These are phyloP conservation scores for Lentinula sp. DNA, from an alignment of 768 basidiomycete genomes.

Conservation along the genomic window DNA sequence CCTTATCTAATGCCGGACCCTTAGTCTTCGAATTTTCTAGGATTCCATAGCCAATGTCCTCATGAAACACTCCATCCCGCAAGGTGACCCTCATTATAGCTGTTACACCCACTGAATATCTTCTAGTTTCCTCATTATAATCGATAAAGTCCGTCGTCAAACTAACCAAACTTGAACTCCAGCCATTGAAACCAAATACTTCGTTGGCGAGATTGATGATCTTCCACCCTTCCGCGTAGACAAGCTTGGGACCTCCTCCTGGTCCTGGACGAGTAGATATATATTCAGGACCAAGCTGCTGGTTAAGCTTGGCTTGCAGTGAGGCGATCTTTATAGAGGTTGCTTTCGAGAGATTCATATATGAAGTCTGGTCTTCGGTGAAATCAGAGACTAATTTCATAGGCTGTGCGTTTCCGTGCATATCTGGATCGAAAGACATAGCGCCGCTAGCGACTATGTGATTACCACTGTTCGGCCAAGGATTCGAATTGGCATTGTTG, in stretches of 20 bases:
- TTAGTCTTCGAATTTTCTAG: conserved; percentile 84
- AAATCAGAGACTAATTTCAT: conserved; percentile 12
- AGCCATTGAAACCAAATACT: conserved; percentile 96
- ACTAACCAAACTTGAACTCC: conserved; percentile 76
- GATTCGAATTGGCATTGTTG: background rate
- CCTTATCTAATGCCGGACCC: conserved; percentile 87
- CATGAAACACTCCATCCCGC: conserved; percentile 83
- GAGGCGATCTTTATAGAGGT: conserved; percentile 61
- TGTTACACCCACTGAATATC: conserved; percentile 71
- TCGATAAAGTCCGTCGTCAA: conserved; percentile 80
- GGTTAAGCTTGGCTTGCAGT: conserved; percentile 76
- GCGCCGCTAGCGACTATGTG: conserved; percentile 42
- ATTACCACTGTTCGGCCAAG: background rate
- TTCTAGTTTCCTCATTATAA: conserved; percentile 54
- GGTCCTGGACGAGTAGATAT: conserved; percentile 87
- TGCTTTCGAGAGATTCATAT: conserved; percentile 48
- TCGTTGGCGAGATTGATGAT: conserved; percentile 98
- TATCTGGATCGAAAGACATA: conserved; percentile 54
- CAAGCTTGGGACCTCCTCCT: conserved; percentile 80
- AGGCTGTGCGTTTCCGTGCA: conserved; percentile 41
- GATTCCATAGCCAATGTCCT: conserved; percentile 90
- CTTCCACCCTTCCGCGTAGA: conserved; percentile 97
- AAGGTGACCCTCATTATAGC: conserved; percentile 86
- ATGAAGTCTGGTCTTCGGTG: conserved; percentile 11
- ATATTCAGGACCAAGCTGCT: conserved; percentile 91